phyloP scores from a whole-genome alignment of 208 protist species.

The Leishmania gerbilli region DNA sequence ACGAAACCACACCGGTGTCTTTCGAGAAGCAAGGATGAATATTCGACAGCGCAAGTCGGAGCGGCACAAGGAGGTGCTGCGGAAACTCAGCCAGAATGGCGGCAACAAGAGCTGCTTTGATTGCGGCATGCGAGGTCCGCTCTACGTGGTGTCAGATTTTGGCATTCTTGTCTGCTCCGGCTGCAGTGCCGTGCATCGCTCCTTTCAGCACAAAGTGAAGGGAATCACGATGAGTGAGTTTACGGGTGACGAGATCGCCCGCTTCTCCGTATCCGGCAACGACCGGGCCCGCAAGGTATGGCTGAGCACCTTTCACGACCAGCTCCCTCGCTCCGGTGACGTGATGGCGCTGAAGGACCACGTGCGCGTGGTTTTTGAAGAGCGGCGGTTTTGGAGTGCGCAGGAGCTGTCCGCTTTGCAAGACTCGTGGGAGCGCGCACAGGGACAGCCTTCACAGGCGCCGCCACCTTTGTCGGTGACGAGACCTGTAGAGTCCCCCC shows the following conservation, averaged over 20 bases:
- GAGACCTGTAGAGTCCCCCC: background rate
- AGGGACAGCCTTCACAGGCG: conserved; percentile 9
- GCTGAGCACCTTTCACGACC: conserved; percentile 45
- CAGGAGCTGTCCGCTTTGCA: conserved; percentile 41
- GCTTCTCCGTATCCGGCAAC: conserved; percentile 62
- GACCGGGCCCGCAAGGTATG: conserved; percentile 64
- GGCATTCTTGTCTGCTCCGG: conserved; percentile 82
- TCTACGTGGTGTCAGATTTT: conserved; percentile 79
- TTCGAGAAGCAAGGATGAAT: conserved; percentile 43
- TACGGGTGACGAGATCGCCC: conserved; percentile 63
- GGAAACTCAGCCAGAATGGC: conserved; percentile 52
- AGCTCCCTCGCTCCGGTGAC: conserved; percentile 45
- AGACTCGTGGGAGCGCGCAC: conserved; percentile 28
- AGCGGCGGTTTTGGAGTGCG: conserved; percentile 39
- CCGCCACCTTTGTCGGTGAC: conserved; percentile 1
- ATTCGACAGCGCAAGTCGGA: conserved; percentile 57
- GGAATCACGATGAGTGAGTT: conserved; percentile 89
- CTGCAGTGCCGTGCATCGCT: conserved; percentile 79
- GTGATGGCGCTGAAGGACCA: conserved; percentile 49
- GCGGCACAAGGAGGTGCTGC: conserved; percentile 67
- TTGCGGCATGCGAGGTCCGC: conserved; percentile 67
- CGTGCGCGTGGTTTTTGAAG: conserved; percentile 36
- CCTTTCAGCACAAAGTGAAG: conserved; percentile 89
- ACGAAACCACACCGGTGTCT: background rate
- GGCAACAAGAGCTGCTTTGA: conserved; percentile 78